Evolutionary conservation across 495 filamentous ascomycete species (phyloP), one percentile per base, ranked within the genome.

Genomic region (Lasiosphaeria hispida): DNA sequence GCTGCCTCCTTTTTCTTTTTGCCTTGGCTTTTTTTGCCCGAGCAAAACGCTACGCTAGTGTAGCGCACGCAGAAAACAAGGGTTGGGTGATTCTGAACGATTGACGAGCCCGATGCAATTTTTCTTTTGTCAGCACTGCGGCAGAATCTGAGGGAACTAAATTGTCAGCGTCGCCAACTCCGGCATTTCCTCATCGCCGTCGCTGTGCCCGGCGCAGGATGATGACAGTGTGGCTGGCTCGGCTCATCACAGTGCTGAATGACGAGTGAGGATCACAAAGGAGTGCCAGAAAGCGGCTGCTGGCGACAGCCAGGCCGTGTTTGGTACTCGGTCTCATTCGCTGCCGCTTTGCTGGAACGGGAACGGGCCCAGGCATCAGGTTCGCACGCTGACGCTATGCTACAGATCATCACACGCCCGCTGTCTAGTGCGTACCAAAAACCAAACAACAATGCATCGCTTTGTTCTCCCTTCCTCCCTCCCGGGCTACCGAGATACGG

Each of bases 281-380:
- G 41, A 42, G 42, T 42, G 30, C 43, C 17, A 19, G 43, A 14
- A 47, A 19, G 13, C 43, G 43, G 23, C 5, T 47, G 43, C 18
- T 47, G 52, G n/a, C 38, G 38, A 18, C 23, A 38, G 52, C 38
- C 23, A 2, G 5, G 23, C 23, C 23, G 23, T 30, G 23, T 41
- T 30, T 55, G 53, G 53, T 55, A 48, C 43, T 35, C n/a, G 23
- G 41, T 55, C 35, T 55, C 36, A 55, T 55, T 55, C 53, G 53
- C 40, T 55, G 53, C 41, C 53, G 53, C 42, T 45, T 45, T 14
- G 51, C 19, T 54, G 51, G 51, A 43, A 54, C 23, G 23, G 9
- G 3, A 35, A 9, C 47, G 17, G 34, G 10, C 47, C 47, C 47
- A 53, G 14, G 23, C 49, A 37, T 14, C 18, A 8, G n/a, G 19